Base-by-base conservation (phyloP, 441 rosid genomes). In the Pelargonium cotyledonis region DNA sequence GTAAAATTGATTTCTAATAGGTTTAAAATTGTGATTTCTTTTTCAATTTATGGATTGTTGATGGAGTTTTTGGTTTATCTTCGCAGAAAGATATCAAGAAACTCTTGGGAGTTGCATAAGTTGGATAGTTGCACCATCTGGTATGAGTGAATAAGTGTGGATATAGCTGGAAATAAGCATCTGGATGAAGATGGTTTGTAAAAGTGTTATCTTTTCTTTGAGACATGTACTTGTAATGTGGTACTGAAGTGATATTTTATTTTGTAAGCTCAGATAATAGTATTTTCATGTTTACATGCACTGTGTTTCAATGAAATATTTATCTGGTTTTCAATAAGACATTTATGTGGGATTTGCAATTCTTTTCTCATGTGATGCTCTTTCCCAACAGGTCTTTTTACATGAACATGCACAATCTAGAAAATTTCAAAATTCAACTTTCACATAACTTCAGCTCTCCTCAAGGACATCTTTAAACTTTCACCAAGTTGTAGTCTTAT, bases 31-130 rank as follows among this genome's bases (percentile, higher is more conserved):
- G 14, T 14, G n/a, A 46, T 11, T 46, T 46, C 5, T 46, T 46
- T 46, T 46, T 46, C 15, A 46, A 14, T 46, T 10, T 46, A 35
- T 35, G 40, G 40, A 35, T 35, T 35, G 40, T 35, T 35, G 40
- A 35, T 35, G 4, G 51, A 46, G n/a, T 10, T 46, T 46, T 46
- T 46, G 51, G 40, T 6, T 14, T 14, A 5, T 26, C 47, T 72
- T 41, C 67, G 79, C 93, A 91, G 95, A 91, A 91, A 73, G 86
- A 88, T 75, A 55, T 91, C 71, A 91, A 91, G 90, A 91, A 88
- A 72, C 83, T 83, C 68, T 18, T 91, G 79, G 95, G 87, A 75
- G 68, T 79, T 21, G 77, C 75, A n/a, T 86, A 75, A 79, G 6
- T 67, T 46, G n/a, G 51, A n/a, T 46, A 49, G 65, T 44, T 16